These are phyloP conservation scores for Podosphaera aphanis DNA, from an alignment of 2,329 filamentous ascomycete genomes.

Conservation along the genomic window DNA sequence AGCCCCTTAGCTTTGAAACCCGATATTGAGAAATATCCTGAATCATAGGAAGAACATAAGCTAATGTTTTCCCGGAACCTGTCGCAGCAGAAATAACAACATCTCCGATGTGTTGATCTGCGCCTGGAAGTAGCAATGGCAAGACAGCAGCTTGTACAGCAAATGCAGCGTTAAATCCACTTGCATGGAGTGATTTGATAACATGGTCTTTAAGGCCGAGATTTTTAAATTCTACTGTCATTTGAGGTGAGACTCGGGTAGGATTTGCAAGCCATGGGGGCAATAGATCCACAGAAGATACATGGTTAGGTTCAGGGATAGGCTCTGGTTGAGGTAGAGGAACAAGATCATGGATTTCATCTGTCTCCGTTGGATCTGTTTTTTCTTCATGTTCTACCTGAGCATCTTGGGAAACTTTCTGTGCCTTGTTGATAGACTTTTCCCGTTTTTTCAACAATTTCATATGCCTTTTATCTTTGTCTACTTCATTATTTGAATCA, in stretches of 20 bases:
- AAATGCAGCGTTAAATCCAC: constrained; percentile 47
- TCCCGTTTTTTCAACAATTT: constrained; percentile 29
- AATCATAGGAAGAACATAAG: constrained; percentile 72
- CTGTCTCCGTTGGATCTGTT: constrained; percentile 8
- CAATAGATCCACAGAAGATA: constrained; percentile 51
- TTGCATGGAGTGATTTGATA: constrained; percentile 37
- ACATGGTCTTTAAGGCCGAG: constrained; percentile 39
- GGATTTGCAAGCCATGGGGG: constrained; percentile 64
- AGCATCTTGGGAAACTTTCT: constrained; percentile 19
- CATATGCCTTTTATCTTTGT: constrained; percentile 15
- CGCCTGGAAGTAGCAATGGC: constrained; percentile 49
- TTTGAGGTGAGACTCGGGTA: constrained; percentile 38
- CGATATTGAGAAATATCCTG: constrained; percentile 43
- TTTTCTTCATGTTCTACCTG: constrained; percentile 13
- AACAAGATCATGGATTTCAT: constrained; percentile 44
- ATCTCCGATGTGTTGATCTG: constrained; percentile 43
- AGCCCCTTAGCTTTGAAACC: constrained; percentile 45
- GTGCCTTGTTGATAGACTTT: constrained; percentile 28
- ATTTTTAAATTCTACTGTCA: constrained; percentile 34
- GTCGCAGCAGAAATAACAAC: constrained; percentile 80
- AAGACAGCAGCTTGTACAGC: constrained; percentile 62
- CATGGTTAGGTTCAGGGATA: constrained; percentile 29
- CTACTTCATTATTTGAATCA: not conserved
- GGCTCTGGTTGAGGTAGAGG: constrained; percentile 60
- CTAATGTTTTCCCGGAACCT: constrained; percentile 83